These are phyloP conservation scores for Trifolium subterraneum DNA, from an alignment of 306 rosid species.

Conservation along the genomic window DNA sequence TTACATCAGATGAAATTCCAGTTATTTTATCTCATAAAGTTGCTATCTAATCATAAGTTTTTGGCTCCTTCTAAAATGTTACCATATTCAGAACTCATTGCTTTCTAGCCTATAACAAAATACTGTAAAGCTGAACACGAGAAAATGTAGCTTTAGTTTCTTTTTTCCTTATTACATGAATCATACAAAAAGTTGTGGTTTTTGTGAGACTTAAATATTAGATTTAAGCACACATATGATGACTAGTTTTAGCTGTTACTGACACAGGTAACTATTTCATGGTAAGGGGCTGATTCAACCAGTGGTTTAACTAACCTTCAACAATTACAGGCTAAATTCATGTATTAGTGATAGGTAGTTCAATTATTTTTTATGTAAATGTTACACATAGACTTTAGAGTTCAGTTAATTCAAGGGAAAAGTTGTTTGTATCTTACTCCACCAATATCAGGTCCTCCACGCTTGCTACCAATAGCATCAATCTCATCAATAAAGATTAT, in stretches of 20 bases:
- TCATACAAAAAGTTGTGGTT: slow-evolving; percentile 9
- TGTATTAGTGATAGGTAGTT: slow-evolving; percentile 25
- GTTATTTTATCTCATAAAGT: slow-evolving; percentile 12
- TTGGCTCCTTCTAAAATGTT: slow-evolving; percentile 6
- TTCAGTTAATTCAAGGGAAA: slow-evolving; percentile 8
- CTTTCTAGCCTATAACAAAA: background rate
- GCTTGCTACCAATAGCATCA: slow-evolving; percentile 99
- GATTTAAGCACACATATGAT: background rate
- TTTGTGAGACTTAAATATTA: slow-evolving; percentile 5
- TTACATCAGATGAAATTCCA: slow-evolving; percentile 30
- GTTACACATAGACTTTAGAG: background rate
- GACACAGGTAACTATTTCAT: background rate
- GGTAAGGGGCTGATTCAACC: background rate
- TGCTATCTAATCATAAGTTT: background rate
- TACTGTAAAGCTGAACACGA: slow-evolving; percentile 15
- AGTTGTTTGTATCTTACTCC: slow-evolving; percentile 72
- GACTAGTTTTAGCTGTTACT: slow-evolving; percentile 21
- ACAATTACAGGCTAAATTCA: slow-evolving; percentile 12
- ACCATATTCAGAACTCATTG: slow-evolving; percentile 25
- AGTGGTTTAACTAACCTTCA: background rate
- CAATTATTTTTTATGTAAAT: background rate
- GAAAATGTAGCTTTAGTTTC: slow-evolving; percentile 15
- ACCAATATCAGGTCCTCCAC: slow-evolving; percentile 99
- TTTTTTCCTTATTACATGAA: slow-evolving; percentile 16
- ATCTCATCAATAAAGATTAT: slow-evolving; percentile 97